Conservation (phyloP, 148 eudicot species). For the Linanthus parryae region DNA sequence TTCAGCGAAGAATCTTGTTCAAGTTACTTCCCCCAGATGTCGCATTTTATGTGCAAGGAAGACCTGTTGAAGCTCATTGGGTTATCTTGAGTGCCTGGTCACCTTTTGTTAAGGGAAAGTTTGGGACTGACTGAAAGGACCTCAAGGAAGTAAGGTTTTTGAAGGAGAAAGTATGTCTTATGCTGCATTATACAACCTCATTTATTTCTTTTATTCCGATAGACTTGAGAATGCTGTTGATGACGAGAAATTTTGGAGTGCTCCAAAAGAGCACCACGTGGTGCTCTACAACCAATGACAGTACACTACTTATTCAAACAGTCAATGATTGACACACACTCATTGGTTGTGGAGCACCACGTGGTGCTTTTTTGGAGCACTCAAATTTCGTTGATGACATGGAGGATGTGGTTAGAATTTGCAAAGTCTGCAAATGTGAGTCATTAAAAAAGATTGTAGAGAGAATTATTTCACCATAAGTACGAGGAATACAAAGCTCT, state of each 20-base stretch:
- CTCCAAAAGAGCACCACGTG: no score
- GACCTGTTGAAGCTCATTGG: slow-evolving; percentile 93
- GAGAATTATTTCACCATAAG: slow-evolving; percentile 67
- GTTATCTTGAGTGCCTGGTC: slow-evolving; percentile 86
- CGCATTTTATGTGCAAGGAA: slow-evolving; percentile 81
- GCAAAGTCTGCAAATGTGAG: slow-evolving; percentile 88
- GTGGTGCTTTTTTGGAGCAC: no score
- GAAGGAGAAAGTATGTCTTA: slow-evolving; percentile 71
- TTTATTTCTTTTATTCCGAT: slow-evolving; percentile 95
- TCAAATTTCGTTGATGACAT: no score
- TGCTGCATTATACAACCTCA: slow-evolving; percentile 85
- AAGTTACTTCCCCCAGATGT: slow-evolving; percentile 71
- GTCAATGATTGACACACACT: no score
- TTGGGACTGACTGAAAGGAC: slow-evolving; percentile 73
- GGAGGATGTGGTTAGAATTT: slow-evolving; percentile 86
- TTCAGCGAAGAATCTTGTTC: slow-evolving; percentile 41
- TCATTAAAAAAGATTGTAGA: slow-evolving; percentile 61
- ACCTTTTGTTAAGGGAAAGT: slow-evolving; percentile 65
- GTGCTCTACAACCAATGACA: no score
- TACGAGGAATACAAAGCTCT: slow-evolving; percentile 88
- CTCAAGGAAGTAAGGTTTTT: slow-evolving; percentile 77
- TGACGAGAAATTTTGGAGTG: no score
- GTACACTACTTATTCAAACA: no score
- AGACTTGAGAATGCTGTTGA: slow-evolving; percentile 90
- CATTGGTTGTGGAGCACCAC: no score